These are phyloP conservation scores for Mrakia blollopis DNA, from an alignment of 768 basidiomycete species.

Conservation along the genomic window DNA sequence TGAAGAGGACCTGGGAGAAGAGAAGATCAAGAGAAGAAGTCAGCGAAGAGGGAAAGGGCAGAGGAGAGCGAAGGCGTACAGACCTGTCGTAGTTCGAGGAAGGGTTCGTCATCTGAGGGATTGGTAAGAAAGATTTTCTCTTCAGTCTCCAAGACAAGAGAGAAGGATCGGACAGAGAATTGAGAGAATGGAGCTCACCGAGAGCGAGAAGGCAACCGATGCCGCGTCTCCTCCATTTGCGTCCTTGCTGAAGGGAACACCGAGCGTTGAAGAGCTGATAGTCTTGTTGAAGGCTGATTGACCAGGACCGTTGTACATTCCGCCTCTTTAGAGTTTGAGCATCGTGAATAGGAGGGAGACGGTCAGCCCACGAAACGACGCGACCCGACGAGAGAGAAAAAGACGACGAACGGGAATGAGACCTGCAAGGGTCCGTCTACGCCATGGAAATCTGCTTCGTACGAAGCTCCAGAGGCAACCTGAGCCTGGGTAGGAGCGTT, in stretches of 20 bases:
- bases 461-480: constrained; percentile 42
- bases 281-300: constrained; percentile 41
- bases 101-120: constrained; percentile 47
- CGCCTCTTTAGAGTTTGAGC: constrained; percentile 26
- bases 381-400: background rate
- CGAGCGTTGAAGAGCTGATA: constrained; percentile 47
- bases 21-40: background rate
- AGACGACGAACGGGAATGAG: constrained; percentile 42
- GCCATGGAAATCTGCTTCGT: constrained; percentile 53
- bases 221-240: constrained; percentile 57
- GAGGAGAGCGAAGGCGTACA: background rate
- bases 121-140: too few species aligned
- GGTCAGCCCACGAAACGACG: background rate
- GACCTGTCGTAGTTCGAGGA: constrained; percentile 52
- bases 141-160: too few species aligned
- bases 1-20: constrained; percentile 48
- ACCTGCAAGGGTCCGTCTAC: constrained; percentile 55
- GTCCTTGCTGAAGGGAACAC: constrained; percentile 47
- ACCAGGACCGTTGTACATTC: constrained; percentile 58
- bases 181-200: constrained; percentile 10
- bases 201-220: constrained; percentile 55
- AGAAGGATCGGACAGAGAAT: too few species aligned
- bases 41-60: background rate
- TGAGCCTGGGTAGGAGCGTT: constrained; percentile 35
- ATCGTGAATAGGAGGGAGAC: too few species aligned